phyloP scores from a whole-genome alignment of 768 basidiomycete genomes.

The Glaciozyma martinii region DNA sequence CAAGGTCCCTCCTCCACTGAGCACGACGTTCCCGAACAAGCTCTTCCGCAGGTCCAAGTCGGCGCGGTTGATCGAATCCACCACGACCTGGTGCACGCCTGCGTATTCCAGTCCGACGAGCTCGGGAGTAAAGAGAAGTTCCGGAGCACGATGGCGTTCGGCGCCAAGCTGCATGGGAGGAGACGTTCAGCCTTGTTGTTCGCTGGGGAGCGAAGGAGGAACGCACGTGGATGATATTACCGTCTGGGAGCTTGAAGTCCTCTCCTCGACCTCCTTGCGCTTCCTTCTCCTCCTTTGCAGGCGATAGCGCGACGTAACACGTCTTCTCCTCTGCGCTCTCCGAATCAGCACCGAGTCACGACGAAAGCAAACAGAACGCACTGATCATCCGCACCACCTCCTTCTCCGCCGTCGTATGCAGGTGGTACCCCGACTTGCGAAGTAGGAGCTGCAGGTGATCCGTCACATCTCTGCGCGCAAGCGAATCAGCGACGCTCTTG shows the following conservation, averaged over 20 bases:
- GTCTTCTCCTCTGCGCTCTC: slow-evolving; percentile 64
- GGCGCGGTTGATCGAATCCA: slow-evolving; percentile 94
- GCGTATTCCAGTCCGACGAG: slow-evolving; percentile 91
- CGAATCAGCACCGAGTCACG: not conserved
- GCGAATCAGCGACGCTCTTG: not conserved
- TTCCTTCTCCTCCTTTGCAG: slow-evolving; percentile 93
- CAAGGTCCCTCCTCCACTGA: slow-evolving; percentile 91
- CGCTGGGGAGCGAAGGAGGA: not conserved
- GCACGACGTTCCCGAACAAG: slow-evolving; percentile 89
- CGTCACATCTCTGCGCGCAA: slow-evolving; percentile 77
- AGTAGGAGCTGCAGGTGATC: slow-evolving; percentile 89
- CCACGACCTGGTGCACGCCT: slow-evolving; percentile 94
- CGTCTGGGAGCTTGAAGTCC: slow-evolving; percentile 89
- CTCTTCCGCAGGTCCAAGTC: slow-evolving; percentile 93
- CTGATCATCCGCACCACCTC: slow-evolving; percentile 92
- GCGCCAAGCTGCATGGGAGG: slow-evolving; percentile 62
- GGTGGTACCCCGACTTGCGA: slow-evolving; percentile 85
- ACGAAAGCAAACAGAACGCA: not conserved
- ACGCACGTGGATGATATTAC: slow-evolving; percentile 76
- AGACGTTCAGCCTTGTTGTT: slow-evolving; percentile 13
- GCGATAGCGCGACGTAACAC: slow-evolving; percentile 88
- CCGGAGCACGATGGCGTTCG: slow-evolving; percentile 93
- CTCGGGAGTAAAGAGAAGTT: slow-evolving; percentile 96
- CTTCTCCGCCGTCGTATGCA: slow-evolving; percentile 93
- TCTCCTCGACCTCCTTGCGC: slow-evolving; percentile 62